Evolutionary conservation across 495 filamentous ascomycete species (phyloP).

Genomic region (Mycothermus thermophilus): DNA sequence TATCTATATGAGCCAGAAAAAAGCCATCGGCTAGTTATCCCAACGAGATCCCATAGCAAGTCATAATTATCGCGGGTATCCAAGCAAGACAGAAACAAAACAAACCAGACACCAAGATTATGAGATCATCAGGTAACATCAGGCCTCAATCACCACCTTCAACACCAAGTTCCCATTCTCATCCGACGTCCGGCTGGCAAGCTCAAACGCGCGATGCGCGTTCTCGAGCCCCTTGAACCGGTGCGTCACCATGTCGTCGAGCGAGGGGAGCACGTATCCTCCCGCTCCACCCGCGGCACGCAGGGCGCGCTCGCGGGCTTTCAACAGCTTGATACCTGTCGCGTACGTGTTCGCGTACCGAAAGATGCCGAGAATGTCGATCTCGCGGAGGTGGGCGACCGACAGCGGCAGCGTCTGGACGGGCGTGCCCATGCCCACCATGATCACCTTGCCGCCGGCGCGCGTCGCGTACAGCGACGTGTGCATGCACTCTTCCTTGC

Average conservation of each 20-base stretch:
- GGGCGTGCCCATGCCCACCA: slow-evolving; percentile 90
- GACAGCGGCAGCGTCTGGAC: slow-evolving; percentile 76
- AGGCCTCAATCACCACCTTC: slow-evolving; percentile 67
- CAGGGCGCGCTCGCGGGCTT: slow-evolving; percentile 39
- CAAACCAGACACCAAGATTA: no score
- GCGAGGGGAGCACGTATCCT: slow-evolving; percentile 43
- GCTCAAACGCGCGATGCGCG: slow-evolving; percentile 56
- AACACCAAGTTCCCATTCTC: slow-evolving; percentile 62
- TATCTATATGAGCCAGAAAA: no score
- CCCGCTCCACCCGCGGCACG: slow-evolving; percentile 1
- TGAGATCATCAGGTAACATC: no score
- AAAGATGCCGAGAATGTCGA: slow-evolving; percentile 88
- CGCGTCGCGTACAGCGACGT: slow-evolving; percentile 70
- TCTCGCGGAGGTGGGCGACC: slow-evolving; percentile 72
- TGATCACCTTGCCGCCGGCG: slow-evolving; percentile 67
- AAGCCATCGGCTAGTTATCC: no score
- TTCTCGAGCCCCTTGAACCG: slow-evolving; percentile 51
- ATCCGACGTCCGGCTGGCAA: slow-evolving; percentile 73
- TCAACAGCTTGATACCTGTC: slow-evolving; percentile 55
- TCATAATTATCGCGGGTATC: no score
- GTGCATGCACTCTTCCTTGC: slow-evolving; percentile 75
- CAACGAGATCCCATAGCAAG: no score
- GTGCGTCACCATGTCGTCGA: slow-evolving; percentile 65
- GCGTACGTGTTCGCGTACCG: slow-evolving; percentile 80
- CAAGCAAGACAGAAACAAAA: no score